phyloP scores from a whole-genome alignment of 139 green algal species.

The Chlamydomonas asymmetrica region DNA sequence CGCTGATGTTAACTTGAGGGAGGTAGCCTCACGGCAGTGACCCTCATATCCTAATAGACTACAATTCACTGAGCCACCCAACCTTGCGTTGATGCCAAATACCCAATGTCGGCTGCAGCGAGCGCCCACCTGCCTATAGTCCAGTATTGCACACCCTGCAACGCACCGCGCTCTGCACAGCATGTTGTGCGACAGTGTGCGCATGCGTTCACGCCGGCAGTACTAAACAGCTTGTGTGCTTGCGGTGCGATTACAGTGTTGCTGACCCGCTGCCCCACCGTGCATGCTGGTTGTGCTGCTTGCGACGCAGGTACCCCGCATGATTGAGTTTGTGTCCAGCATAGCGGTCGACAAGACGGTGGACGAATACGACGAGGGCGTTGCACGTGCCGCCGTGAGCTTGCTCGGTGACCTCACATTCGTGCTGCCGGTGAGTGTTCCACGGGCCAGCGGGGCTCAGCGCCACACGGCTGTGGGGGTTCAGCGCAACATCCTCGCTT shows the following conservation, averaged over 20 bases:
- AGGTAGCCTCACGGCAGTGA: no score
- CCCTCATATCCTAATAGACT: no score
- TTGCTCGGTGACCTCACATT: slow-evolving; percentile 61
- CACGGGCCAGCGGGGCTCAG: no score
- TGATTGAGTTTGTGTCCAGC: slow-evolving; percentile 50
- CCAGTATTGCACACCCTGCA: not conserved
- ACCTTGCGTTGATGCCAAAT: no score
- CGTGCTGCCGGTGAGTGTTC: slow-evolving; percentile 39
- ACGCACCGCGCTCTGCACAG: not conserved
- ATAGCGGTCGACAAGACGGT: slow-evolving; percentile 42
- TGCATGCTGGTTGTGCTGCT: slow-evolving; percentile 14
- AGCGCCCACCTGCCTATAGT: no score
- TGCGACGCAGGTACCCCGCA: slow-evolving; percentile 29
- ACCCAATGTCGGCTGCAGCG: no score
- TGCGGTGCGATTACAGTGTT: not conserved
- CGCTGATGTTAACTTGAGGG: no score
- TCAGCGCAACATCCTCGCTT: no score
- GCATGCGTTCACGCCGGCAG: not conserved
- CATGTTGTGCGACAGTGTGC: not conserved
- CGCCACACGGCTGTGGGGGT: no score
- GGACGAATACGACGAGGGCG: slow-evolving; percentile 33
- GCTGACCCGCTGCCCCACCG: not conserved
- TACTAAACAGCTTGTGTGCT: not conserved
- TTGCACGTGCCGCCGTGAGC: slow-evolving; percentile 51
- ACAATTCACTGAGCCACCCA: no score